These are phyloP conservation scores for Tulasnella calospora DNA, from an alignment of 768 basidiomycete species.

Conservation along the genomic window DNA sequence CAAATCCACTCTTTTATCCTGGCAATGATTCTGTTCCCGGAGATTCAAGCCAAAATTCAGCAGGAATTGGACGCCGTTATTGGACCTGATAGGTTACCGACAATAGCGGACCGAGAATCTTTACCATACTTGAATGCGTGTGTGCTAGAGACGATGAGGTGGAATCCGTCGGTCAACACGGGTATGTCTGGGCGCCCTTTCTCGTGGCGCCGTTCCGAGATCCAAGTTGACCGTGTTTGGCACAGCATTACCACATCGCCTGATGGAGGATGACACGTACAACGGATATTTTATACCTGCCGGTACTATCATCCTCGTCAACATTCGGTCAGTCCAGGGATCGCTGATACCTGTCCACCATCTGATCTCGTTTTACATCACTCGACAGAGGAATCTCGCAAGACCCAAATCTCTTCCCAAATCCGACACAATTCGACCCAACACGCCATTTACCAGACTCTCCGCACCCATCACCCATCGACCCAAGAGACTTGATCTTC, in stretches of 20 bases:
- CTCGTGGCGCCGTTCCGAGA: neutral
- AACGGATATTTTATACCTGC: constrained; percentile 24
- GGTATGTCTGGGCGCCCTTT: neutral
- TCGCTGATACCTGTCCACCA: neutral
- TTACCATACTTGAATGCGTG: constrained; percentile 24
- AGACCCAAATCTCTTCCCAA: neutral
- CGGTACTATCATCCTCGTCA: constrained; percentile 22
- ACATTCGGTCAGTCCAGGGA: constrained; percentile 23
- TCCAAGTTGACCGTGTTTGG: neutral
- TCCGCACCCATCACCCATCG: neutral
- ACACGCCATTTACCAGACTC: neutral
- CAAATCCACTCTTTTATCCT: constrained; percentile 20
- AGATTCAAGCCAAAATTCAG: constrained; percentile 23
- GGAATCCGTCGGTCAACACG: constrained; percentile 3
- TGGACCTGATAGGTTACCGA: constrained; percentile 22
- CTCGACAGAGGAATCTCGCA: constrained; percentile 7
- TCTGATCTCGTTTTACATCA: neutral
- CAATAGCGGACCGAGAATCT: constrained; percentile 18
- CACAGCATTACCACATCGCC: constrained; percentile 16
- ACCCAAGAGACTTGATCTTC: constrained; percentile 1
- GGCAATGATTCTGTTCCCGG: constrained; percentile 24
- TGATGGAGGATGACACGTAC: constrained; percentile 25
- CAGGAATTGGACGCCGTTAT: constrained; percentile 25
- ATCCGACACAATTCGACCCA: constrained; percentile 4
- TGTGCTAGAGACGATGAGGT: constrained; percentile 8